phyloP scores from a whole-genome alignment of 805 yeast genomes.

The Suhomyces pyralidae region DNA sequence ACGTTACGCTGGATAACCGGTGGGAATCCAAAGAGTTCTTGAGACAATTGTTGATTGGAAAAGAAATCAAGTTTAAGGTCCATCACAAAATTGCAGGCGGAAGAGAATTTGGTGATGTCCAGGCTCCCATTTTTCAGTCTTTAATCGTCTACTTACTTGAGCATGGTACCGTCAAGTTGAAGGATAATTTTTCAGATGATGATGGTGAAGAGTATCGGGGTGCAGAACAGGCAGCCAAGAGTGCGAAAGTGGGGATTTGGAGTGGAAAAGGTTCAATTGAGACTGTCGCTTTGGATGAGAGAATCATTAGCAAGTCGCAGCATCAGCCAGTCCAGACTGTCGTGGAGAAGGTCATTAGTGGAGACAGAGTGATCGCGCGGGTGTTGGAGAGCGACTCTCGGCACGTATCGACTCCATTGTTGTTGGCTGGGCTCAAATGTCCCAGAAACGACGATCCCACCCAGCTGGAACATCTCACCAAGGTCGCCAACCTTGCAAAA shows the following conservation, averaged over 20 bases:
- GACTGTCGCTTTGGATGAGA: constrained; percentile 26
- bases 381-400: constrained; percentile 44
- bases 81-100: constrained; percentile 48
- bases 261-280: constrained; percentile 14
- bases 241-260: constrained; percentile 61
- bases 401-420: constrained; percentile 58
- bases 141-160: constrained; percentile 53
- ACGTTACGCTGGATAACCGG: constrained; percentile 58
- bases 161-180: constrained; percentile 61
- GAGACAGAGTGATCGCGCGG: constrained; percentile 72
- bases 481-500: constrained; percentile 65
- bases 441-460: constrained; percentile 61
- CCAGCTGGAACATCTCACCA: constrained; percentile 45
- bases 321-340: constrained; percentile 50
- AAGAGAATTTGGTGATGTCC: constrained; percentile 70
- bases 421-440: constrained; percentile 69
- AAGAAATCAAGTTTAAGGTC: constrained; percentile 57
- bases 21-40: constrained; percentile 61
- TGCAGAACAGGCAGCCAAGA: constrained; percentile 50
- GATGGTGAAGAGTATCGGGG: constrained; percentile 41
- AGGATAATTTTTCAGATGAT: constrained; percentile 45
- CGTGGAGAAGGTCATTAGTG: constrained; percentile 73
- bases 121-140: constrained; percentile 60
- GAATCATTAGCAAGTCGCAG: constrained; percentile 31
- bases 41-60: constrained; percentile 62